Base-by-base conservation (phyloP, 2,329 filamentous ascomycete genomes). In the Arthrobotrys sphaeroides region DNA sequence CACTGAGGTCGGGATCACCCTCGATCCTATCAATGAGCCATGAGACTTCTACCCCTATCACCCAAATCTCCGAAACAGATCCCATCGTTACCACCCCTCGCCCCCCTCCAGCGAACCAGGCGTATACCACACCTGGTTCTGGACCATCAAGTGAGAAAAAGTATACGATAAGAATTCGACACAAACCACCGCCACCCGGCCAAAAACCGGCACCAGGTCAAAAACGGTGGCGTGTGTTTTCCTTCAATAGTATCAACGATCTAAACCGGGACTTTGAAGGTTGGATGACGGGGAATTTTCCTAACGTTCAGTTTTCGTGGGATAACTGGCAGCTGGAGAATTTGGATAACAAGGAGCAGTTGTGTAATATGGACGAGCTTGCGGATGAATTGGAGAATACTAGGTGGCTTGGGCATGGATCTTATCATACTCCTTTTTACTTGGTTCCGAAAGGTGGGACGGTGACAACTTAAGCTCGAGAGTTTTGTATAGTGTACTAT, bases 51-150 rank as follows among this genome's bases (percentile, higher is more conserved):
- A 62, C 59, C 5, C 28, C 40, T 2, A n/a, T 20, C n/a, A 62
- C 59, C 40, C 59, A 47, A n/a, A 20, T 47, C 24, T 62, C 59
- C 9, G 59, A 49, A 2, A 7, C 13, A 43, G 55, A 60, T 18
- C 1, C 42, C 16, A 33, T 10, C 3, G 26, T 13, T 24, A 9
- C 40, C 5, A 13, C 38, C 0, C 22, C 49, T 22, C 49, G 22
- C n/a, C 24, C 9, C 9, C n/a, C 13, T n/a, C n/a, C n/a, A n/a
- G 16, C 10, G 5, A 61, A 16, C 24, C 38, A 18, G 6, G 5
- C 53, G 3, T n/a, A 10, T 18, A 42, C 31, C 18, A 9, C 33
- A 24, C 7, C 4, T n/a, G 6, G 24, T n/a, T 5, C 18, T n/a
- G 40, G 31, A 40, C 10, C 33, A 3, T 33, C 26, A 3, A 7